Conservation (phyloP, 345 rosid species). For the Populus deltoides region DNA sequence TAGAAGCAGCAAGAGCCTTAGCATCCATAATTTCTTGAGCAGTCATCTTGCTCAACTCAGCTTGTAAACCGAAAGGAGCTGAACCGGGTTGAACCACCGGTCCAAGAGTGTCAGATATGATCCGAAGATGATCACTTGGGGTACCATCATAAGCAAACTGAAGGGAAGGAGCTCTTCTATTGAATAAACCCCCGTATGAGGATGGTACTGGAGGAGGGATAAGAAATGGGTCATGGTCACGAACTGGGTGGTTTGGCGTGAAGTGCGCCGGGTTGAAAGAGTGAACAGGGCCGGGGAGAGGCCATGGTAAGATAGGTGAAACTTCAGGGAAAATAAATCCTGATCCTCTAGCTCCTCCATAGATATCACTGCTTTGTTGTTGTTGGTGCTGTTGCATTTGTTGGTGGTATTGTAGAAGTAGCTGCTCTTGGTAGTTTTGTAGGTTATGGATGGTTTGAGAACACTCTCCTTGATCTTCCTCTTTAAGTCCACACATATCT, state of each 20-base stretch:
- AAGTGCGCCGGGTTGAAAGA: slow-evolving; percentile 26
- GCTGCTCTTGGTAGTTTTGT: slow-evolving; percentile 65
- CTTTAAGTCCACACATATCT: slow-evolving; percentile 60
- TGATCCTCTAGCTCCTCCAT: slow-evolving; percentile 32
- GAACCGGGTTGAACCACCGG: slow-evolving; percentile 57
- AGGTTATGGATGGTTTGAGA: slow-evolving; percentile 54
- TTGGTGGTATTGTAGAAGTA: slow-evolving; percentile 54
- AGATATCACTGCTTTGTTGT: slow-evolving; percentile 30
- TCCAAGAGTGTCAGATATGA: slow-evolving; percentile 78
- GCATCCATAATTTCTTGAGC: slow-evolving; percentile 99
- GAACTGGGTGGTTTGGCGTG: slow-evolving; percentile 31
- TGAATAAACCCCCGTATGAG: slow-evolving; percentile 60
- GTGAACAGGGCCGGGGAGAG: slow-evolving; percentile 44
- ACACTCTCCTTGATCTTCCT: slow-evolving; percentile 63
- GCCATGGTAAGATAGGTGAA: slow-evolving; percentile 59
- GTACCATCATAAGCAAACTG: slow-evolving; percentile 70
- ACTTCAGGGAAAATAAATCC: slow-evolving; percentile 53
- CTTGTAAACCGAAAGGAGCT: slow-evolving; percentile 72
- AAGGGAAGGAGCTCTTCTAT: slow-evolving; percentile 48
- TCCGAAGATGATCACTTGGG: slow-evolving; percentile 64
- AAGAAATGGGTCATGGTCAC: slow-evolving; percentile 60
- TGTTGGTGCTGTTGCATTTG: slow-evolving; percentile 36
- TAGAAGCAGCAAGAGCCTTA: slow-evolving; percentile 96
- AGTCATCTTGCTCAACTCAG: slow-evolving; percentile 81
- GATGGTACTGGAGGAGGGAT: slow-evolving; percentile 57